These are phyloP conservation scores for Boletus reticulatus DNA, from an alignment of 768 basidiomycete species.

Conservation along the genomic window DNA sequence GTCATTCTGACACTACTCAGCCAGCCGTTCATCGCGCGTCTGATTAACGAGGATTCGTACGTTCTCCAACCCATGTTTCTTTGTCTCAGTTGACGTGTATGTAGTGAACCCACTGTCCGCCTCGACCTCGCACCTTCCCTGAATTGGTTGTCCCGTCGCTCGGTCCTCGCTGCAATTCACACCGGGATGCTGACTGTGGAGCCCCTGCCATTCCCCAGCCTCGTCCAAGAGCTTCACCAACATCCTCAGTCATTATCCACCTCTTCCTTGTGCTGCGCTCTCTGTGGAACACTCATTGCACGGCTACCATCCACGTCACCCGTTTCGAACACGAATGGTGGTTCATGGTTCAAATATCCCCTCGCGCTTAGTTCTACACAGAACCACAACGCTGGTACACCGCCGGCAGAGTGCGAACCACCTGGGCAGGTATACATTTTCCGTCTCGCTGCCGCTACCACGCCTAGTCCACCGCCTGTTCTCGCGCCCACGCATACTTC, in stretches of 20 bases:
- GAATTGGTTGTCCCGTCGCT: conserved; percentile 89
- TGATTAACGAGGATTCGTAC: conserved; percentile 82
- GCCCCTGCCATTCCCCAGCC: conserved; percentile 62
- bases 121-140: conserved; percentile 93
- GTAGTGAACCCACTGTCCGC: conserved; percentile 83
- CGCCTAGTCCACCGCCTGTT: conserved; percentile 23
- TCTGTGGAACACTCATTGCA: conserved; percentile 63
- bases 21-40: conserved; percentile 74
- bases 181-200: conserved; percentile 86
- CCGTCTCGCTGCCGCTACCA: conserved; percentile 44
- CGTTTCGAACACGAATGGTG: conserved; percentile 44
- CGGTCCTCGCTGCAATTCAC: conserved; percentile 82
- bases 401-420: conserved; percentile 25
- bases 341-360: conserved; percentile 58
- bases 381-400: conserved; percentile 16
- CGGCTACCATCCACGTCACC: conserved; percentile 40
- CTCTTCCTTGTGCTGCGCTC: conserved; percentile 63
- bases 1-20: conserved; percentile 70
- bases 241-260: conserved; percentile 44
- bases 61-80: conserved; percentile 33
- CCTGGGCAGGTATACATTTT: conserved; percentile 64
- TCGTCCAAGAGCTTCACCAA: conserved; percentile 54
- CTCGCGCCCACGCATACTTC: conserved; percentile 21
- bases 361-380: conserved; percentile 35
- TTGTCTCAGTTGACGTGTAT: conserved; percentile 8